Evolutionary conservation across 2,329 filamentous ascomycete genomes (phyloP), one percentile per base, ranked within the genome.

Genomic region (Trichophyton schoenleinii): DNA sequence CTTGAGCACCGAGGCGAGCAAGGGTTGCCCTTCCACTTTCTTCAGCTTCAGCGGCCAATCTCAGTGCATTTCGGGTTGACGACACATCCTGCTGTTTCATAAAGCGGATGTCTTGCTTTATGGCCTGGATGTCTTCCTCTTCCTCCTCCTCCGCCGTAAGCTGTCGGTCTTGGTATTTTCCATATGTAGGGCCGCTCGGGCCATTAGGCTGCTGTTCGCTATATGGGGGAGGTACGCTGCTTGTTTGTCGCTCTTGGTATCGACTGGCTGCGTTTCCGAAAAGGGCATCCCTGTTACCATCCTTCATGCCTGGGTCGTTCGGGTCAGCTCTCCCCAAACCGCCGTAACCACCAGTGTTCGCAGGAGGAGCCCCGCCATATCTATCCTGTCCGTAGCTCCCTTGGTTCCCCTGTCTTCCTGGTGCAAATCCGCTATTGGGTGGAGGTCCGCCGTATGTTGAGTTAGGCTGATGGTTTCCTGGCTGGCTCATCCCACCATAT

Each of bases 111-210:
- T 95, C 83, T 66, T 86, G 80, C 72, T 90, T 90, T 18, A 87
- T 84, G 0, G 84, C 83, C 63, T 85, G 79, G 11, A 91, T 82
- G 63, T 88, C 84, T 71, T 88, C 83, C 64, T 89, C 85, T 68
- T 87, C 85, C 66, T 94, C 86, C 65, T 86, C 77, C 82, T 96
- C 89, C 0, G 86, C 89, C 0, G 89, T 95, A 66, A 96, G 77
- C 72, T 95, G 84, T 57, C 89, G 83, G 63, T 88, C 81, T 61
- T 41, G 59, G 57, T 38, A 60, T 60, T 22, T 63, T 2, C 64
- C 66, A 2, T 63, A 60, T 25, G 38, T 61, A 7, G 49, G 52
- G 46, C 41, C 60, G 52, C 60, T 53, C 25, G 36, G 44, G 41
- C 59, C 60, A 18, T 44, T 38, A 20, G 57, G 36, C 18, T 25